Base-by-base conservation (phyloP, 371 early-diverging fungal species). In the Lichtheimia ornata region DNA sequence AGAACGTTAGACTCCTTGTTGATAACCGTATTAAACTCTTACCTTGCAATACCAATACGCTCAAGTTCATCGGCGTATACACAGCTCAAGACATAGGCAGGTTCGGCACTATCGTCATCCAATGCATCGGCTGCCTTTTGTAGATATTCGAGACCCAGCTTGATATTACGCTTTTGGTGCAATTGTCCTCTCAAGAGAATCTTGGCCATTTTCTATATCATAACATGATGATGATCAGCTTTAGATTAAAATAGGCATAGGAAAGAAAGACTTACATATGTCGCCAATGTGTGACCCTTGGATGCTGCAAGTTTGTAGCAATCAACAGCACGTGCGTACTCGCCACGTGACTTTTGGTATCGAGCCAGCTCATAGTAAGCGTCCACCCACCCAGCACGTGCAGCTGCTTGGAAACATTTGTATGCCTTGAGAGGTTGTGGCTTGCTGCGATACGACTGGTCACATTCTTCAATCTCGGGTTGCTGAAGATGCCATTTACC, bases 271-370 rank as follows among this genome's bases (percentile, higher is more conserved):
- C 66, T 58, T 66, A 66, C 66, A 50, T 66, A 62, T 14, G 30
- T 58, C 0, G 62, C 62, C 2, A 58, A 15, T 1, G 55, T 61
- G n/a, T 69, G 69, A 58, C 91, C 84, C 56, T 89, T 75, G 50
- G 84, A 78, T 6, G 94, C 90, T 1, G 92, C 90, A 67, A 83
- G 84, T 68, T 86, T 82, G 78, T 90, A 94, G 63, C 86, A 86
- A 51, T 87, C 78, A 15, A 91, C 79, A 0, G 94, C 87, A 51
- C 85, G 84, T 50, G 75, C 78, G 50, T 67, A 75, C 52, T 89
- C 86, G 62, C 84, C 84, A 50, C 83, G 82, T 22, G 79, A 72
- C 66, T 91, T 92, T 49, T 62, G 73, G 43, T 62, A 57, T 22
- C 62, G 53, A 5, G 64, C 66, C 44, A 66, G 22, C 12, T 66